Percentiles rank a stretch among this genome's conserved stretches.
Evolutionary conservation across 306 rosid species (phyloP).

Genomic region (Dalbergia oliveri): DNA sequence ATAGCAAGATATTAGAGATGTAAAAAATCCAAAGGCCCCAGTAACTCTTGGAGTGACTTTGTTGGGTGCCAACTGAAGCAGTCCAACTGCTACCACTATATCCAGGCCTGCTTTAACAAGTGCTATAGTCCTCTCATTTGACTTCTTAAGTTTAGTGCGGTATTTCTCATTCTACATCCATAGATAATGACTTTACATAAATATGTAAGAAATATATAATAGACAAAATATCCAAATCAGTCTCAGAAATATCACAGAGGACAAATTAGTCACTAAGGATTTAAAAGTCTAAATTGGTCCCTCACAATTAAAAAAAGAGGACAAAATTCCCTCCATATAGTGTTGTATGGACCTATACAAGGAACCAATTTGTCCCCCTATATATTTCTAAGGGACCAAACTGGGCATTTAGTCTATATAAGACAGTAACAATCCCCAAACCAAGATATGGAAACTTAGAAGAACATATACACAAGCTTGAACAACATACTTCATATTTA

Average conservation of each 20-base stretch:
- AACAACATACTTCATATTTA: constrained; percentile 75
- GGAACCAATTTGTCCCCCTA: no score
- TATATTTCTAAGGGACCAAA: no score
- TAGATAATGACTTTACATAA: constrained; percentile 9
- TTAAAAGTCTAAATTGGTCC: no score
- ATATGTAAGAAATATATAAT: no score
- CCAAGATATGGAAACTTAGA: constrained; percentile 8
- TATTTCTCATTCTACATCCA: constrained; percentile 77
- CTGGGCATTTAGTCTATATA: no score
- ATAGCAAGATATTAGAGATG: constrained; percentile 93
- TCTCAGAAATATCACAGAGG: no score
- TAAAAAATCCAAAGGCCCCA: constrained; percentile 84
- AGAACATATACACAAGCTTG: not conserved
- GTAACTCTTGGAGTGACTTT: constrained; percentile 90
- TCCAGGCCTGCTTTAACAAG: constrained; percentile 83
- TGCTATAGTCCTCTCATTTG: constrained; percentile 87
- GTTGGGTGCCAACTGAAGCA: constrained; percentile 93
- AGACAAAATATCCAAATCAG: no score
- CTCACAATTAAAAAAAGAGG: no score
- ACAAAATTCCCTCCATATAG: no score
- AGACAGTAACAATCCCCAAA: constrained; percentile 1
- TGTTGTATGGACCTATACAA: no score
- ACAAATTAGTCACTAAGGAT: no score
- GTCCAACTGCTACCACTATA: constrained; percentile 81
- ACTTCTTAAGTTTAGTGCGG: constrained; percentile 68